Base-by-base conservation (phyloP, 177 flowering plant species). In the Vitis hybrid region DNA sequence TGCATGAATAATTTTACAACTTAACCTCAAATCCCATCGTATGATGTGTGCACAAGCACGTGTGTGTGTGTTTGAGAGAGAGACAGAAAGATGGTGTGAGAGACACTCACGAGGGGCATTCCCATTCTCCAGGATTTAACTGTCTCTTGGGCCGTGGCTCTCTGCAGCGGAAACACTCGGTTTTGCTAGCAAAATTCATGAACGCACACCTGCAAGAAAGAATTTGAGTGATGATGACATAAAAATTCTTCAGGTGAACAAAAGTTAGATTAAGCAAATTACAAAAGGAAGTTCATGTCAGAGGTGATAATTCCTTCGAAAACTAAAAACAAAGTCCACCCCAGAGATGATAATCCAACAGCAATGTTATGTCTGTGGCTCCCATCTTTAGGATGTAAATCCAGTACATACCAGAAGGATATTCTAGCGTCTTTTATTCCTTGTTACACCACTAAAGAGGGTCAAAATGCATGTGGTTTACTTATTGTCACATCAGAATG, bases 141-240 rank as follows among this genome's bases (percentile, higher is more conserved):
- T 79, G 62, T 76, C 92, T 83, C 59, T 82, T 80, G 8, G 97
- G 98, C 3, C 91, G 86, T 55, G 69, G 52, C 64, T 76, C 87
- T 64, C 51, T 77, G 76, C 98, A 94, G 16, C 91, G 89, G n/a
- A 75, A 52, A 74, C 98, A 94, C 67, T 73, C 79, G 14, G 39
- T 84, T 49, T 91, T 94, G 81, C 89, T 90, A 63, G 97, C 84
- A 71, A 90, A 94, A 65, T 94, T 94, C 94, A 91, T 85, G 81
- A 83, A 90, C 14, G 62, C 72, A 78, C 97, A 94, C 76, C 98
- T 92, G 75, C 67, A 71, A 39, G 10, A 70, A 4, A 66, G 62
- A 74, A 72, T 3, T 15, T 51, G 16, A 64, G 67, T 49, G 53
- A 45, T 57, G 60, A 18, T 15, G 60, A 19, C 10, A 29, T 5